Evolutionary conservation across 2,329 filamentous ascomycete genomes (phyloP).

Genomic region (Colletotrichum caudatum): DNA sequence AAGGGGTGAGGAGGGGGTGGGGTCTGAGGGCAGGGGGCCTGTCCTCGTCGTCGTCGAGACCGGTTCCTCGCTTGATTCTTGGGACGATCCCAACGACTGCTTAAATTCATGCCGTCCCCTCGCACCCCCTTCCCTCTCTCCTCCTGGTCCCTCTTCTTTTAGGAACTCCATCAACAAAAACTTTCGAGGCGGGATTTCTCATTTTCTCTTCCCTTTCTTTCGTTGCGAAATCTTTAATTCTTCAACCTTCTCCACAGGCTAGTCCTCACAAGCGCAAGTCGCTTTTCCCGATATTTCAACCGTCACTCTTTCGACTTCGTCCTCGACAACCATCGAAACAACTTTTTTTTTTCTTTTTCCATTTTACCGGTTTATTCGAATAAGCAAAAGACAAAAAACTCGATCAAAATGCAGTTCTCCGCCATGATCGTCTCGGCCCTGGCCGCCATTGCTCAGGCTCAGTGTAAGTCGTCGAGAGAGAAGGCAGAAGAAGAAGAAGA

Average conservation of each 20-base stretch:
- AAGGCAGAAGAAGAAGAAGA: too few species aligned
- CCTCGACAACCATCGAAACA: constrained; percentile 14
- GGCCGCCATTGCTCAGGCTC: constrained; percentile 61
- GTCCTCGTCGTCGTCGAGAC: background rate
- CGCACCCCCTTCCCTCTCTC: constrained; percentile 46
- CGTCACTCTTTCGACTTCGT: constrained; percentile 45
- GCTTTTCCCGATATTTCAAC: constrained; percentile 48
- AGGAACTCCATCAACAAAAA: constrained; percentile 22
- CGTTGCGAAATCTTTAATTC: constrained; percentile 42
- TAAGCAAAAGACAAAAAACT: constrained; percentile 34
- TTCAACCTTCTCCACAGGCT: constrained; percentile 55
- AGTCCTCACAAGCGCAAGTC: constrained; percentile 65
- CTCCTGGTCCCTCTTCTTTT: constrained; percentile 46
- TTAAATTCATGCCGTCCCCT: constrained; percentile 57
- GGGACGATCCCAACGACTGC: constrained; percentile 54
- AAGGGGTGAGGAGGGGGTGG: constrained; percentile 39
- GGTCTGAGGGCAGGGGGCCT: constrained; percentile 39
- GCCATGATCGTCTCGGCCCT: constrained; percentile 61
- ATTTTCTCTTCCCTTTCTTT: constrained; percentile 46
- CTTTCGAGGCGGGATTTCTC: constrained; percentile 38
- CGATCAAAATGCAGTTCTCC: constrained; percentile 65
- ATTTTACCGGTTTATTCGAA: constrained; percentile 40
- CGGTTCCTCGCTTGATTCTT: constrained; percentile 37
- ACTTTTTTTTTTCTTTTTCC: constrained; percentile 40
- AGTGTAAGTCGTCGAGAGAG: constrained; percentile 31